Percentiles rank a stretch among this genome's conserved stretches.
Evolutionary conservation across 2,329 filamentous ascomycete species (phyloP).

Genomic region (Plenodomus biglobosus): DNA sequence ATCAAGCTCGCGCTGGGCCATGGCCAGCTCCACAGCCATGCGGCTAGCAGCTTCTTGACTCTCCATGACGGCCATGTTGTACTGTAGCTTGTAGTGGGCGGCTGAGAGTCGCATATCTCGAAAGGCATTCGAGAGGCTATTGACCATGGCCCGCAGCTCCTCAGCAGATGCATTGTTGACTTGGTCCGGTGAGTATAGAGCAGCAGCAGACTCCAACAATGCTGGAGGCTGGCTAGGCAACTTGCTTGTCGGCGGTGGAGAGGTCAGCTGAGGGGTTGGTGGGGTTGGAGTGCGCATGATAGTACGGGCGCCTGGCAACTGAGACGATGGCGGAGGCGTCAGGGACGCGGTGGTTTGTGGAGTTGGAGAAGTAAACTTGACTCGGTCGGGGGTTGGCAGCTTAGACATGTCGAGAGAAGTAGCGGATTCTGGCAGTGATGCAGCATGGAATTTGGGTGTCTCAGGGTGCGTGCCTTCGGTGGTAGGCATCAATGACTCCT

Average conservation of each 20-base stretch:
- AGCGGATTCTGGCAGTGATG: conserved; percentile 24
- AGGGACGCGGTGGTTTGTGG: conserved; percentile 55
- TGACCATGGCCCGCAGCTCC: conserved; percentile 57
- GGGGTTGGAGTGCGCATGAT: conserved; percentile 54
- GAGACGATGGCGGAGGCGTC: conserved; percentile 66
- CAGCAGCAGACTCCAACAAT: conserved; percentile 39
- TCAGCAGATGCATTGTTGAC: conserved; percentile 55
- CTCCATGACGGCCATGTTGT: conserved; percentile 80
- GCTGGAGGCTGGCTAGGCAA: conserved; percentile 29
- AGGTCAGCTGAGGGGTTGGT: conserved; percentile 51
- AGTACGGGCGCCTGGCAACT: conserved; percentile 50
- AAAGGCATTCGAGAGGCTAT: conserved; percentile 55
- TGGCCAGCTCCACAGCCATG: conserved; percentile 86
- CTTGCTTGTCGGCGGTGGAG: conserved; percentile 50
- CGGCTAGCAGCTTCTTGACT: conserved; percentile 82
- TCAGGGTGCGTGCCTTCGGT: conserved; percentile 33
- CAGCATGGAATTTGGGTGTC: conserved; percentile 26
- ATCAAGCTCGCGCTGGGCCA: conserved; percentile 85
- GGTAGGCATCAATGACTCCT: conserved; percentile 36
- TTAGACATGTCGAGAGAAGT: conserved; percentile 19
- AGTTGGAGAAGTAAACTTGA: conserved; percentile 44
- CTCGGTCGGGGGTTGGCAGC: conserved; percentile 26
- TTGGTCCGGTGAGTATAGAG: conserved; percentile 53
- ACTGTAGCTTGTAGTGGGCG: conserved; percentile 88
- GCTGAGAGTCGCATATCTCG: conserved; percentile 76